These are phyloP conservation scores for Ganoderma boninense DNA, from an alignment of 1,284 basidiomycete species.

Conservation along the genomic window DNA sequence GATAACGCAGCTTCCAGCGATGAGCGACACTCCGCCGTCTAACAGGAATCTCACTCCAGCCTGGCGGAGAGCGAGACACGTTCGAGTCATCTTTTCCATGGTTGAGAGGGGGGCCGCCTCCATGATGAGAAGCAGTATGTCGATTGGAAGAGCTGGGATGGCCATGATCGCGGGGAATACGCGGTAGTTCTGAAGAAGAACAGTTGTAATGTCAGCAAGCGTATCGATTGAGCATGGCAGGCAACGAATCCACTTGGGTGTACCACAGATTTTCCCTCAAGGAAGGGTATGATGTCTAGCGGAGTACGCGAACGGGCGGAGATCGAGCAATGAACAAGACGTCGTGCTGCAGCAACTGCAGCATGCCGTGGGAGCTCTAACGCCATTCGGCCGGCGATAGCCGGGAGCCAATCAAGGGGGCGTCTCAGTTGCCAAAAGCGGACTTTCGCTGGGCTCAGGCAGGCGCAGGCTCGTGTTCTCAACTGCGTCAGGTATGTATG, in stretches of 20 bases:
- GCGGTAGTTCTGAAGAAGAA: neutral
- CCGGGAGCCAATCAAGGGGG: neutral
- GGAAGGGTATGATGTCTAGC: neutral
- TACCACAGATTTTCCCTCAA: too few relatives aligned
- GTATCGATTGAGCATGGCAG: neutral
- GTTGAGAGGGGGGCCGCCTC: neutral
- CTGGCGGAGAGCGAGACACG: conserved; percentile 21
- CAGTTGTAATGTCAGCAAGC: neutral
- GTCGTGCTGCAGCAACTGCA: neutral
- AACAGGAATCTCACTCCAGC: conserved; percentile 21
- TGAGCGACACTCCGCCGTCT: conserved; percentile 12
- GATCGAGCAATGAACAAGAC: neutral
- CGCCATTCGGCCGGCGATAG: neutral
- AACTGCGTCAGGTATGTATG: too few relatives aligned
- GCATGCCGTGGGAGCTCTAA: neutral
- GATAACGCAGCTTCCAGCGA: conserved; percentile 1
- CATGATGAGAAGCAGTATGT: conserved; percentile 22
- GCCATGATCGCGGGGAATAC: neutral
- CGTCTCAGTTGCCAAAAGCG: neutral
- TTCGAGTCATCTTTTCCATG: conserved; percentile 18
- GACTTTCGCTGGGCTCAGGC: neutral
- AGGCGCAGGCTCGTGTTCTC: too few relatives aligned
- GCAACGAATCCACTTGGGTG: too few relatives aligned
- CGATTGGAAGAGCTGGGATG: conserved; percentile 14
- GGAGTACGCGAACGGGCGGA: neutral